Evolutionary conservation across 768 basidiomycete genomes (phyloP), one percentile per base, ranked within the genome.

Genomic region (Pleurotus salmoneostramineus): DNA sequence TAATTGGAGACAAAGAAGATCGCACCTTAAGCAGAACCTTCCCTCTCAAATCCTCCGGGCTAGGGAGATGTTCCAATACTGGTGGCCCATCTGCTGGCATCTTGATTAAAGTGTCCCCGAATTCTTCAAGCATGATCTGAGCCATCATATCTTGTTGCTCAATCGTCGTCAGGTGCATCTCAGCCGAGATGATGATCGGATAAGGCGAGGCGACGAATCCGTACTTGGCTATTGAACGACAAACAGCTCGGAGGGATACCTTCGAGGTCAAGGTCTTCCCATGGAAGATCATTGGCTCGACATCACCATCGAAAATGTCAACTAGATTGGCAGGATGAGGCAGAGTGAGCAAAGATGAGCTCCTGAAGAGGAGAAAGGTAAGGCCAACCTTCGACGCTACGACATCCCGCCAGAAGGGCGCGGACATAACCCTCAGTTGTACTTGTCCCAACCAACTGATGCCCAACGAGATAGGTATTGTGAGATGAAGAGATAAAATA

Each of bases 171-270:
- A 55, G 36, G 66, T 98, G 96, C 4, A 97, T 83, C 74, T 99
- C 97, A n/a, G 95, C 93, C 3, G 94, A 96, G 56, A 99, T 91
- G 73, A 99, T 92, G 69, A 99, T 82, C 0, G 97, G 97, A 70
- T 95, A 98, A 0, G 94, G 91, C 2, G 94, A 96, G 0, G 91
- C 85, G 47, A 93, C 86, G 66, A 99, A 98, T 1, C 91, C 96
- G 65, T 98, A 98, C 66, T 93, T 93, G 50, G 81, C 80, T 68
- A 98, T 93, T 0, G 93, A 91, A 49, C 84, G 76, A 68, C 93
- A 93, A 48, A 95, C 85, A 60, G 91, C 89, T 14, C 93, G 85
- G 1, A 92, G 77, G 0, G 92, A 75, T 3, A 98, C 86, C 65
- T 91, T 93, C 10, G 88, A 83, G 0, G 95, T 98, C 44, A 98